These are phyloP conservation scores for Phycomyces blakesleeanus DNA, from an alignment of 192 early-diverging fungal species.

Conservation along the genomic window DNA sequence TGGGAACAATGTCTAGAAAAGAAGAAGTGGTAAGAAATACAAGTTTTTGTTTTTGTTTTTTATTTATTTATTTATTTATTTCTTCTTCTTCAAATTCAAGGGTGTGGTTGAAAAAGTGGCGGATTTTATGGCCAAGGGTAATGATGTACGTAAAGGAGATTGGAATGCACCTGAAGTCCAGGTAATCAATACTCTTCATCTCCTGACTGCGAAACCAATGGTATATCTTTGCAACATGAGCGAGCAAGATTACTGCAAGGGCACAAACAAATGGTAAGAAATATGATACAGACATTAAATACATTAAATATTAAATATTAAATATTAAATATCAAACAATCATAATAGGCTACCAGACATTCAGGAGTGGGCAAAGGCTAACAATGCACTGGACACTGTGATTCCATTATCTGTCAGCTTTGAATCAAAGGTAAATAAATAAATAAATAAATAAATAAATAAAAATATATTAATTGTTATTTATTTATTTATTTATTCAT, in stretches of 20 bases:
- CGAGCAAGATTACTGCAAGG: constrained; percentile 61
- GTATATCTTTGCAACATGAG: constrained; percentile 69
- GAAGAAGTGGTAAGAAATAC: constrained; percentile 60
- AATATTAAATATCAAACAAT: too few species aligned
- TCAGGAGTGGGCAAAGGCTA: constrained; percentile 65
- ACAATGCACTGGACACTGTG: constrained; percentile 59
- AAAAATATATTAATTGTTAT: constrained; percentile 3
- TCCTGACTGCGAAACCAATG: constrained; percentile 79
- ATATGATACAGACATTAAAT: too few species aligned
- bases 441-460: too few species aligned
- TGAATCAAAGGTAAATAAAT: constrained; percentile 48
- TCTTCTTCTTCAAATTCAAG: not conserved
- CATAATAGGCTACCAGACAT: constrained; percentile 56
- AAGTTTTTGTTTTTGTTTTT: not conserved
- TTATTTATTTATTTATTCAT: not conserved
- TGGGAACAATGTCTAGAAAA: constrained; percentile 79
- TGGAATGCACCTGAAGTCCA: constrained; percentile 68
- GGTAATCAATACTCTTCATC: constrained; percentile 64
- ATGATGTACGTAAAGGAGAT: constrained; percentile 61
- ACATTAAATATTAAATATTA: too few species aligned
- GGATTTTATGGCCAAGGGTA: constrained; percentile 57
- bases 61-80: not conserved
- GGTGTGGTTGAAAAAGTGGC: constrained; percentile 41
- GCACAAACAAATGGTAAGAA: constrained; percentile 54
- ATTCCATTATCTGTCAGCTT: constrained; percentile 72